A percentile compares a stretch with the other conserved stretches of the same genome.
Conservation (phyloP, 2,329 filamentous ascomycete genomes). For the Chalaropsis thielavioides region DNA sequence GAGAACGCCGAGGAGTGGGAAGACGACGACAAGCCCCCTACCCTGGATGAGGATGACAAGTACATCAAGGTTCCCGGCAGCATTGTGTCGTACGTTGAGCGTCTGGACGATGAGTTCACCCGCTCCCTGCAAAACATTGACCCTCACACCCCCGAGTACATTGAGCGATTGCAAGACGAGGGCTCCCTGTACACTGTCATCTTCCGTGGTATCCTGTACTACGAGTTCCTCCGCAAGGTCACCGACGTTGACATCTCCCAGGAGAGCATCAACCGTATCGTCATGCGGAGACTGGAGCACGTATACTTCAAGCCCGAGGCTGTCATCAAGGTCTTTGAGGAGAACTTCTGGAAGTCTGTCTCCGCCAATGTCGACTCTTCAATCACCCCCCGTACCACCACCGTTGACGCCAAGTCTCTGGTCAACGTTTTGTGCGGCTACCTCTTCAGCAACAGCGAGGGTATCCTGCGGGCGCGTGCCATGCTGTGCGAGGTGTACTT, state of each 20-base stretch:
- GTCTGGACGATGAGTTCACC: slow-evolving; percentile 91
- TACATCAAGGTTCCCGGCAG: slow-evolving; percentile 87
- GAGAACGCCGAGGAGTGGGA: slow-evolving; percentile 97
- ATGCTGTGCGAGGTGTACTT: slow-evolving; percentile 99
- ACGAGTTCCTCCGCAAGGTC: slow-evolving; percentile 63
- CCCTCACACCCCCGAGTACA: slow-evolving; percentile 96
- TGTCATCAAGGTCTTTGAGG: slow-evolving; percentile 86
- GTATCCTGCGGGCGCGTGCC: slow-evolving; percentile 86
- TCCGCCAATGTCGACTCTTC: slow-evolving; percentile 55
- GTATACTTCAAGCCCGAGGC: slow-evolving; percentile 98
- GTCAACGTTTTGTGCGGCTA: slow-evolving; percentile 86
- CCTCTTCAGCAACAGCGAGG: slow-evolving; percentile 85
- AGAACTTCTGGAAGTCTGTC: slow-evolving; percentile 79
- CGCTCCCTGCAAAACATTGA: slow-evolving; percentile 96
- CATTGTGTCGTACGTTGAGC: slow-evolving; percentile 85
- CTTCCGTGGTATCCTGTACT: slow-evolving; percentile 75
- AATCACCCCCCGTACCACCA: slow-evolving; percentile 60
- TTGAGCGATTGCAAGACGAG: slow-evolving; percentile 87
- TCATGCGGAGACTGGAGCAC: slow-evolving; percentile 91
- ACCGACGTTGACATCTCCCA: slow-evolving; percentile 58
- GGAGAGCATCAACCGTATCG: slow-evolving; percentile 78
- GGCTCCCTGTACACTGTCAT: slow-evolving; percentile 82
- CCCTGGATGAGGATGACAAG: slow-evolving; percentile 55
- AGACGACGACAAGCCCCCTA: slow-evolving; percentile 87
- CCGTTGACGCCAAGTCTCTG: slow-evolving; percentile 56